These are phyloP conservation scores for Metschnikowia aberdeeniae DNA, from an alignment of 805 yeast species.

Conservation along the genomic window DNA sequence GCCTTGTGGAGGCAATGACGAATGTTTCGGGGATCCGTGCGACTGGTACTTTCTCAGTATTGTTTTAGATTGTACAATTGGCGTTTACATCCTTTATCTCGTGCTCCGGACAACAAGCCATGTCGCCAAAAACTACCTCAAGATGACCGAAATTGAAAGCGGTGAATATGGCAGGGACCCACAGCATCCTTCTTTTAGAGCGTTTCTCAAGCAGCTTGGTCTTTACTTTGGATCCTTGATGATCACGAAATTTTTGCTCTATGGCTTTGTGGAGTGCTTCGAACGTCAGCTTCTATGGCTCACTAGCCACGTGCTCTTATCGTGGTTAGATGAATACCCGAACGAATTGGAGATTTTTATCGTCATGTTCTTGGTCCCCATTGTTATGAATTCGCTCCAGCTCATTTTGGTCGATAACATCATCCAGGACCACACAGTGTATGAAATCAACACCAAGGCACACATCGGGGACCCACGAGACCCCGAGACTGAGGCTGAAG, in stretches of 20 bases:
- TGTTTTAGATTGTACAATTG: conserved; percentile 87
- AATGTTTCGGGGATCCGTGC: conserved; percentile 59
- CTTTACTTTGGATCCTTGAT: conserved; percentile 62
- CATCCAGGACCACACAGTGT: conserved; percentile 52
- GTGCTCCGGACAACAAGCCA: conserved; percentile 46
- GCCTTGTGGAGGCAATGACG: conserved; percentile 15
- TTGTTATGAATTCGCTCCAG: conserved; percentile 70
- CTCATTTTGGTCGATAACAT: conserved; percentile 69
- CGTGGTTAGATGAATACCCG: conserved; percentile 82
- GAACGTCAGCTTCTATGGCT: conserved; percentile 48
- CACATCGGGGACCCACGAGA: background rate
- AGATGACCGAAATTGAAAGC: conserved; percentile 40
- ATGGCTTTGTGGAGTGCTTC: conserved; percentile 60
- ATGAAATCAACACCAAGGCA: conserved; percentile 25
- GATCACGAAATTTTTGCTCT: conserved; percentile 62
- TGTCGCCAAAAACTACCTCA: conserved; percentile 41
- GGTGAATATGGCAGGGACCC: conserved; percentile 65
- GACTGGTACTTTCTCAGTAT: conserved; percentile 92
- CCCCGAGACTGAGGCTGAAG: background rate
- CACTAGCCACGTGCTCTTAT: conserved; percentile 67
- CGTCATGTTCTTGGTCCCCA: conserved; percentile 80
- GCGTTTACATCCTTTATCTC: conserved; percentile 71
- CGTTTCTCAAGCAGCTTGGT: conserved; percentile 66
- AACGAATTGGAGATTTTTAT: conserved; percentile 73
- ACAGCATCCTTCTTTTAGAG: conserved; percentile 46